phyloP scores from a whole-genome alignment of 2,329 filamentous ascomycete genomes.

The Diplocarpon mali region DNA sequence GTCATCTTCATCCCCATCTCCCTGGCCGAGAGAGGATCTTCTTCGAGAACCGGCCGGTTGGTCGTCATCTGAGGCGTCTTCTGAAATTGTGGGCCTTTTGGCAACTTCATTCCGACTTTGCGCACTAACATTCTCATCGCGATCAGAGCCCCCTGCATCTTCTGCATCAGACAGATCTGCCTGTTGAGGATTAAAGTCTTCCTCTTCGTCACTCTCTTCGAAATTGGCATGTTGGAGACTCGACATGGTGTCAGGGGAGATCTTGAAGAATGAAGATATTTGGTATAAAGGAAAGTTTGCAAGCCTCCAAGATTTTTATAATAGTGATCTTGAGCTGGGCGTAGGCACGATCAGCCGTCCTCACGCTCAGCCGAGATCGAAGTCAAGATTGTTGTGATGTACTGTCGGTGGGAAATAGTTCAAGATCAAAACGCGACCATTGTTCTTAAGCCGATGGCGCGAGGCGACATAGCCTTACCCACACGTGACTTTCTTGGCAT shows the following conservation, averaged over 20 bases:
- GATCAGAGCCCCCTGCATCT: slow-evolving; percentile 29
- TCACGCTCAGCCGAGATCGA: no score
- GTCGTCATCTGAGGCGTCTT: slow-evolving; percentile 36
- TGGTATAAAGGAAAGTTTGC: no score
- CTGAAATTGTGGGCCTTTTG: slow-evolving; percentile 30
- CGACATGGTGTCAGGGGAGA: slow-evolving; percentile 15
- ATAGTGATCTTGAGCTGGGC: not conserved
- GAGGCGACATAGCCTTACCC: not conserved
- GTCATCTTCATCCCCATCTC: slow-evolving; percentile 32
- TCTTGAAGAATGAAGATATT: no score
- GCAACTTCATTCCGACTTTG: slow-evolving; percentile 21
- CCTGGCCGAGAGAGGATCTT: slow-evolving; percentile 25
- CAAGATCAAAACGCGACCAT: no score
- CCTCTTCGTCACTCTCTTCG: slow-evolving; percentile 62
- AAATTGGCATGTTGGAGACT: slow-evolving; percentile 21
- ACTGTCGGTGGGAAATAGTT: no score
- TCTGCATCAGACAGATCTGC: slow-evolving; percentile 66
- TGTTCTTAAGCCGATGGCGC: no score
- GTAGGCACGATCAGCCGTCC: no score
- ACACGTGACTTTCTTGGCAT: no score
- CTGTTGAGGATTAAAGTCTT: slow-evolving; percentile 78
- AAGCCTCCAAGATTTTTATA: slow-evolving; percentile 6
- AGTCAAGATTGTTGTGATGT: no score
- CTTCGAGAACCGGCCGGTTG: slow-evolving; percentile 28
- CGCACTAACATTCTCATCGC: slow-evolving; percentile 19